Conservation (phyloP, 2,329 filamentous ascomycete species). For the Diplocarpon rosae region DNA sequence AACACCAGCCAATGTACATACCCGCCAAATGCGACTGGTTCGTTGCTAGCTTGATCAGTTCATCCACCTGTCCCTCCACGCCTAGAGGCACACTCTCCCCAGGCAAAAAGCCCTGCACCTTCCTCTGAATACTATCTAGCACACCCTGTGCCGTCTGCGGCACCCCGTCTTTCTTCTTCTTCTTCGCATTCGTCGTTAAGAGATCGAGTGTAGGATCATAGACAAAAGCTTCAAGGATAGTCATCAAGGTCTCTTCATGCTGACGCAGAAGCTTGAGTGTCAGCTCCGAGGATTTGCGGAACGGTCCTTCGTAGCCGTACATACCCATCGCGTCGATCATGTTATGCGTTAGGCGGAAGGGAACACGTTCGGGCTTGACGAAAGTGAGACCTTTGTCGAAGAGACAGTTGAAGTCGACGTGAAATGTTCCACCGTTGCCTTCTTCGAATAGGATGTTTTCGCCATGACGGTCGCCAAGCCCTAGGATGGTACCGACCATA, state of each 20-base stretch:
- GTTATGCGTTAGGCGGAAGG: conserved; percentile 95
- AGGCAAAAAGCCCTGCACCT: conserved; percentile 72
- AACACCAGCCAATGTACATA: conserved; percentile 97
- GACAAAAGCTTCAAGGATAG: conserved; percentile 91
- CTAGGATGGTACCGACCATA: conserved; percentile 95
- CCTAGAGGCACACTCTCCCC: conserved; percentile 87
- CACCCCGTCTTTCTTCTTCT: conserved; percentile 34
- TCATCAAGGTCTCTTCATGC: conserved; percentile 94
- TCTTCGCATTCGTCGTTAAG: conserved; percentile 58
- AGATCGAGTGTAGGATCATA: conserved; percentile 95
- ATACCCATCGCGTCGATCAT: conserved; percentile 97
- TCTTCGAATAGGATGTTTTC: conserved; percentile 96
- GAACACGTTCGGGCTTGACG: conserved; percentile 85
- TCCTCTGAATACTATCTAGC: conserved; percentile 76
- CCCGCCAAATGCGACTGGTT: conserved; percentile 67
- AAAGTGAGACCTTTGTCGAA: conserved; percentile 98
- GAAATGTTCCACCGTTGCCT: conserved; percentile 84
- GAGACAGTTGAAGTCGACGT: conserved; percentile 98
- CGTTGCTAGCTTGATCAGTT: conserved; percentile 79
- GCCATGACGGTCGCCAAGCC: conserved; percentile 86
- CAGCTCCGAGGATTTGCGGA: conserved; percentile 81
- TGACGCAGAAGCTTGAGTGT: conserved; percentile 75
- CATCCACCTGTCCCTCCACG: conserved; percentile 95
- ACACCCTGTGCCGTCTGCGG: conserved; percentile 68
- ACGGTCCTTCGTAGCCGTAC: conserved; percentile 87